Evolutionary conservation across 345 rosid species (phyloP).

Genomic region (Linum trigynum): DNA sequence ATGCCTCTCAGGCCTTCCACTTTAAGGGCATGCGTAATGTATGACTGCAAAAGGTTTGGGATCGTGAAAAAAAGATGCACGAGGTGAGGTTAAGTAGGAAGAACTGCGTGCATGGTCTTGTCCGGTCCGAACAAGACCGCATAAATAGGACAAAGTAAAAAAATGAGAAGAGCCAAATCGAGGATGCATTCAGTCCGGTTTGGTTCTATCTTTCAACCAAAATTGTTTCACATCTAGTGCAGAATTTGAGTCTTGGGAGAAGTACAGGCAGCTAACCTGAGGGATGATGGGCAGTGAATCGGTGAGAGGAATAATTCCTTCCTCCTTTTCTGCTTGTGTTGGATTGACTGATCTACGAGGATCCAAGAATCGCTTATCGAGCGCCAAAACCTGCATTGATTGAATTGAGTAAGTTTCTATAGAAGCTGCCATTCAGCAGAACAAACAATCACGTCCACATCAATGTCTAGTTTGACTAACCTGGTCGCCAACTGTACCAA

Average conservation of each 20-base stretch:
- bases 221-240: no score
- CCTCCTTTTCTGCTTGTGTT: constrained; percentile 94
- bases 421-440: not conserved
- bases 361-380: constrained; percentile 89
- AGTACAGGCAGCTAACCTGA: constrained; percentile 45
- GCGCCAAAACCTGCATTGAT: constrained; percentile 53
- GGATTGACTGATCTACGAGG: constrained; percentile 91
- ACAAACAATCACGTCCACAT: constrained; percentile 1
- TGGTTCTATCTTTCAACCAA: no score
- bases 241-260: no score
- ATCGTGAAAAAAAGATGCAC: not conserved
- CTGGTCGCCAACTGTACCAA: constrained; percentile 88
- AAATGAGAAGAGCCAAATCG: no score
- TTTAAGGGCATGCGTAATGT: constrained; percentile 63
- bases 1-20: constrained; percentile 87
- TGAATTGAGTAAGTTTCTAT: not conserved
- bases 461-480: constrained; percentile 25
- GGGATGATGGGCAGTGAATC: constrained; percentile 88
- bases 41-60: constrained; percentile 40
- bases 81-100: no score
- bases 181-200: no score
- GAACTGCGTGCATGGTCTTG: not conserved
- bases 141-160: no score
- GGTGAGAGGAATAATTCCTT: constrained; percentile 85
- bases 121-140: no score